Evolutionary conservation across 495 filamentous ascomycete genomes (phyloP).

Genomic region (Talaromyces trachyspermus): DNA sequence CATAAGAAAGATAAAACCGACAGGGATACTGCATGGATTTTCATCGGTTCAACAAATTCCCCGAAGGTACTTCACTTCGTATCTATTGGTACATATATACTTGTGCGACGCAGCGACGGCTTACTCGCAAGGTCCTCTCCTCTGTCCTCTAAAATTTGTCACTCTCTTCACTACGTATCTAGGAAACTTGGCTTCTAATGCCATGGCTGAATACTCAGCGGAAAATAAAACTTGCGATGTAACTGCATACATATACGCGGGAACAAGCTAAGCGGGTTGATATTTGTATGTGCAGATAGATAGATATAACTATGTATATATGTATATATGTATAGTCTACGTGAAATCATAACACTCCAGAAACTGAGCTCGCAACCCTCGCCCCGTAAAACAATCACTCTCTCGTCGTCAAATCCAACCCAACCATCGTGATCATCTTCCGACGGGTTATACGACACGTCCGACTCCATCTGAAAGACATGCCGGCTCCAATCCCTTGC

Average conservation of each 20-base stretch:
- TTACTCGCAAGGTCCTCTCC: constrained; percentile 5
- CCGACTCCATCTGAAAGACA: neutral
- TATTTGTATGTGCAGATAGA: neutral
- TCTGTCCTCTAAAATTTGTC: no score
- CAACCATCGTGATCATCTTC: constrained; percentile 43
- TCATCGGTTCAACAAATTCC: constrained; percentile 4
- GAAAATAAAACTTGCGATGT: no score
- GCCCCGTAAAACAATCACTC: constrained; percentile 77
- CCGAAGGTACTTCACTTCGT: neutral
- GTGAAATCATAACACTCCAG: constrained; percentile 92
- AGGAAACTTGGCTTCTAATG: no score
- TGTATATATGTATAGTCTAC: constrained; percentile 26
- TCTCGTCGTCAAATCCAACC: constrained; percentile 91
- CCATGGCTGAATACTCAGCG: no score
- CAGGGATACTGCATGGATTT: constrained; percentile 4
- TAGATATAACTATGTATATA: constrained; percentile 1
- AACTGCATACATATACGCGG: no score
- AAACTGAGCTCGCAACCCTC: constrained; percentile 55
- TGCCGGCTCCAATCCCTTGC: neutral
- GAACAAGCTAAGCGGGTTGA: neutral
- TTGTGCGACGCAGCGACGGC: neutral
- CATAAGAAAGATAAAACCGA: neutral
- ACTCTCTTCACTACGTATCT: no score
- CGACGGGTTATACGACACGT: neutral
- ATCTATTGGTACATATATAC: no score